Conservation (phyloP, 23 red algal genomes). For the Gracilariopsis chorda region DNA sequence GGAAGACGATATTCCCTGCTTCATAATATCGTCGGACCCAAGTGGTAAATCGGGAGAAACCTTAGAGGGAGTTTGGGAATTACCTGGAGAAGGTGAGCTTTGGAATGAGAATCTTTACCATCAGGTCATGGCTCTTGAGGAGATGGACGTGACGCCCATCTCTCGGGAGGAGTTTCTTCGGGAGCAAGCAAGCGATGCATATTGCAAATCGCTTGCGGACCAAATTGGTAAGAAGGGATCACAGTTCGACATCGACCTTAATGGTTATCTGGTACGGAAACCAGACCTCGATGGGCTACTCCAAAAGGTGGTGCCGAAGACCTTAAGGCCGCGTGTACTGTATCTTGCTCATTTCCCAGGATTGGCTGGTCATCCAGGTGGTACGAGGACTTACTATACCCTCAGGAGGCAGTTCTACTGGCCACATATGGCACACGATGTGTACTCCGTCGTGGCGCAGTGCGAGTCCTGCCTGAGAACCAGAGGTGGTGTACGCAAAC, state of each 20-base stretch:
- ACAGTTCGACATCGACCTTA: neutral
- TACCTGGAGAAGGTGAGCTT: neutral
- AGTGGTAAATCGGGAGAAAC: neutral
- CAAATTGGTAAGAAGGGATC: neutral
- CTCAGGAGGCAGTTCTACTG: constrained; percentile 31
- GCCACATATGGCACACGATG: constrained; percentile 30
- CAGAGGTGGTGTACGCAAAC: neutral
- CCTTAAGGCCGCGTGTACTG: neutral
- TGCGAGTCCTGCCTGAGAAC: neutral
- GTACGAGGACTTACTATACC: constrained; percentile 21
- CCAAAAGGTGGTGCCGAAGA: constrained; percentile 6
- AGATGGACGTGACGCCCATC: neutral
- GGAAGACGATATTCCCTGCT: constrained; percentile 30
- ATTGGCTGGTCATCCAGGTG: constrained; percentile 2
- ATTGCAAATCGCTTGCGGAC: neutral
- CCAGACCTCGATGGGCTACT: neutral
- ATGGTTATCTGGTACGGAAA: neutral
- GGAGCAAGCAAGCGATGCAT: neutral
- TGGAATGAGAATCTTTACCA: neutral
- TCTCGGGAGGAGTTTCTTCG: neutral
- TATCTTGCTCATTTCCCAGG: neutral
- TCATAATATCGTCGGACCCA: neutral
- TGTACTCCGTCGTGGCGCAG: neutral
- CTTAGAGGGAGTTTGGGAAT: neutral
- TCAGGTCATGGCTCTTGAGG: neutral